Conservation (phyloP, 345 rosid species). For the Raphanus raphanistrum region DNA sequence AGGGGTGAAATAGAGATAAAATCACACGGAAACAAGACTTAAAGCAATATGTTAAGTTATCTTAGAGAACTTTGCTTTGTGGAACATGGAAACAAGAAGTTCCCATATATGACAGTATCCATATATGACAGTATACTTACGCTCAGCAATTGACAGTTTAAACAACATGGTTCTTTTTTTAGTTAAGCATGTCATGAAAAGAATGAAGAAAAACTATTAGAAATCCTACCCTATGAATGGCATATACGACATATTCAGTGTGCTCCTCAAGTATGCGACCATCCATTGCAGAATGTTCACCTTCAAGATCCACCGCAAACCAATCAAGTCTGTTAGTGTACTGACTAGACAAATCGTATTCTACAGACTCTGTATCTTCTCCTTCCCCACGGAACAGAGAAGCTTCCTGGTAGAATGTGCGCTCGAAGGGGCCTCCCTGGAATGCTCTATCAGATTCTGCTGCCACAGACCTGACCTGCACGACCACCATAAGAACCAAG, state of each 20-base stretch:
- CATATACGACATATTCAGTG: conserved; percentile 95
- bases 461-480: conserved; percentile 88
- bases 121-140: background rate
- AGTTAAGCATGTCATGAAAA: conserved; percentile 7
- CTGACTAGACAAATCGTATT: conserved; percentile 58
- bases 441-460: conserved; percentile 94
- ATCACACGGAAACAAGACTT: background rate
- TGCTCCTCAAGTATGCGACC: conserved; percentile 95
- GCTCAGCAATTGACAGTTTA: background rate
- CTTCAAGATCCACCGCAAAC: conserved; percentile 99
- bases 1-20: background rate
- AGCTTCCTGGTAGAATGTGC: conserved; percentile 72
- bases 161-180: background rate
- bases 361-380: conserved; percentile 39
- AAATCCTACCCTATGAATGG: conserved; percentile 83
- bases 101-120: background rate
- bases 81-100: conserved; percentile 4
- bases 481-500: conserved; percentile 6
- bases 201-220: conserved; percentile 29
- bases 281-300: conserved; percentile 99
- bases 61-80: conserved; percentile 7
- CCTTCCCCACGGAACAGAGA: conserved; percentile 50
- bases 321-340: conserved; percentile 74
- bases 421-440: conserved; percentile 85
- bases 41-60: conserved; percentile 8